Conservation (phyloP, 2,329 filamentous ascomycete species). For the Botrytis byssoidea region DNA sequence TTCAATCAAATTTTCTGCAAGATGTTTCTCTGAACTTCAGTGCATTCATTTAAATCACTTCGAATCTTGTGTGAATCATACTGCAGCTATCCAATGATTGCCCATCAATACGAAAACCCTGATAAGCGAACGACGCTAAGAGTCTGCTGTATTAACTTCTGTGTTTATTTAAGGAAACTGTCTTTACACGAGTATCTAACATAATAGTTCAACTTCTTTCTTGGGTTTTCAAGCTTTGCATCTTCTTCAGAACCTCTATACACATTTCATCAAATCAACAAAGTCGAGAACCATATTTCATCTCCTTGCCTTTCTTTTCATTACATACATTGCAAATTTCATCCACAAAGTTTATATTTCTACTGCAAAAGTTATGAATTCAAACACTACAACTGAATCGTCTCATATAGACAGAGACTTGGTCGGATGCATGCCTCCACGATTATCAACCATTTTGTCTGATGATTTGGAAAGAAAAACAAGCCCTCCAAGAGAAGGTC, state of each 20-base stretch:
- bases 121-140: neutral
- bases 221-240: no score
- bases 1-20: neutral
- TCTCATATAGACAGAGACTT: neutral
- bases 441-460: neutral
- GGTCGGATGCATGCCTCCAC: neutral
- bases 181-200: neutral
- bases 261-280: neutral
- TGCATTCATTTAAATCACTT: neutral
- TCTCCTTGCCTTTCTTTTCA: neutral
- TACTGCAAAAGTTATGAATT: neutral
- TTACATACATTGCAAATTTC: neutral
- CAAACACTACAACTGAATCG: neutral
- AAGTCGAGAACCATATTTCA: neutral
- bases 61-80: neutral
- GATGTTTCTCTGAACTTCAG: fast-evolving
- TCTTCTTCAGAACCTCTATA: neutral
- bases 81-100: neutral
- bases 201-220: neutral
- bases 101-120: neutral
- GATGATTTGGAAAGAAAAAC: neutral
- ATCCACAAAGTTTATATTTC: neutral
- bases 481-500: neutral
- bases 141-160: neutral
- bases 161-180: neutral